These are phyloP conservation scores for Limtongia smithiae DNA, from an alignment of 805 yeast species.

Conservation along the genomic window DNA sequence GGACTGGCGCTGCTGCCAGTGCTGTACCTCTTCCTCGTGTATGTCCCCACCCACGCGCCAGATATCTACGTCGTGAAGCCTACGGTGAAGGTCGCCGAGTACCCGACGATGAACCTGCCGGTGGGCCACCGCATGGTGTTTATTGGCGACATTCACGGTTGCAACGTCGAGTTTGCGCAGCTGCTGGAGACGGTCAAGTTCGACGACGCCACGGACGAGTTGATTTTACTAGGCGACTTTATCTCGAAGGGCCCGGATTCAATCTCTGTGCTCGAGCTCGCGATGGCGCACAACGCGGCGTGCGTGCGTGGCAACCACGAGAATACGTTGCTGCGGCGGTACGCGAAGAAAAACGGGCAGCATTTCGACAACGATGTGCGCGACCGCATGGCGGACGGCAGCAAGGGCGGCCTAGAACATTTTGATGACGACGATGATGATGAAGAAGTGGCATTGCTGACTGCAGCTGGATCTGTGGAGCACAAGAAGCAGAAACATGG, in stretches of 20 bases:
- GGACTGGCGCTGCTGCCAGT: conserved; percentile 4
- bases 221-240: conserved; percentile 80
- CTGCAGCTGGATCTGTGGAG: neutral
- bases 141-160: conserved; percentile 89
- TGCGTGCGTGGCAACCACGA: conserved; percentile 93
- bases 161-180: conserved; percentile 50
- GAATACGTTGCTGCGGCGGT: conserved; percentile 60
- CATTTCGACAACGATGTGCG: conserved; percentile 27
- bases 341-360: conserved; percentile 57
- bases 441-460: conserved; percentile 7
- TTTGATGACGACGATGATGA: conserved; percentile 28
- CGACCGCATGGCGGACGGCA: conserved; percentile 24
- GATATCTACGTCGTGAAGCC: conserved; percentile 13
- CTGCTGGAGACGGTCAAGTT: conserved; percentile 52
- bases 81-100: conserved; percentile 26
- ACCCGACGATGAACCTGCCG: conserved; percentile 12
- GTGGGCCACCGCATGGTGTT: conserved; percentile 48
- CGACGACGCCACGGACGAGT: conserved; percentile 49
- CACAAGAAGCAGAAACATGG: conserved; percentile 1
- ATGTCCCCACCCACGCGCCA: conserved; percentile 9
- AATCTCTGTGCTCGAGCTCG: conserved; percentile 60
- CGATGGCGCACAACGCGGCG: conserved; percentile 54
- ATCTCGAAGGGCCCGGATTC: conserved; percentile 81
- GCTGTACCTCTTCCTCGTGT: conserved; percentile 16
- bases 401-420: conserved; percentile 34